These are phyloP conservation scores for Ceratocystis cacaofunesta DNA, from an alignment of 2,329 filamentous ascomycete genomes.

Conservation along the genomic window DNA sequence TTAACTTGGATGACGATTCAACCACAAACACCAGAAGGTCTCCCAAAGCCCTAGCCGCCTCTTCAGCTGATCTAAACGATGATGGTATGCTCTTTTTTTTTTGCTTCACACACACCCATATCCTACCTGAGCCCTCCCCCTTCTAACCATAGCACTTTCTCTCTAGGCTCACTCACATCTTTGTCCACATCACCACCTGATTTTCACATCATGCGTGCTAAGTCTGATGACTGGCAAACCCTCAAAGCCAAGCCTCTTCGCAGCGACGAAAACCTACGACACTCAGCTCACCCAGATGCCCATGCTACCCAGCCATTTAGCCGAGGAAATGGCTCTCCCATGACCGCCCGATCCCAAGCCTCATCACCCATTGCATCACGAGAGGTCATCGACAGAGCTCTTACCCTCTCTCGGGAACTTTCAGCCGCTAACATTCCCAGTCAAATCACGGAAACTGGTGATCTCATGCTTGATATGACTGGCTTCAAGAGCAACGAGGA, in stretches of 20 bases:
- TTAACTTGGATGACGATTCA: constrained; percentile 48
- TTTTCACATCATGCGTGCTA: constrained; percentile 36
- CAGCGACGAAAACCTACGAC: constrained; percentile 41
- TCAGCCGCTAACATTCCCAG: constrained; percentile 84
- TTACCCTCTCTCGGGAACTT: constrained; percentile 72
- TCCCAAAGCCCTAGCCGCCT: constrained; percentile 34
- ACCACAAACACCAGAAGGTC: constrained; percentile 39
- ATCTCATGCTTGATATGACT: constrained; percentile 96
- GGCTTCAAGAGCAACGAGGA: constrained; percentile 91
- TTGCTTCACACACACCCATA: background rate
- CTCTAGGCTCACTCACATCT: constrained; percentile 36
- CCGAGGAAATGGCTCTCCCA: constrained; percentile 25
- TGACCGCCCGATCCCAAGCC: constrained; percentile 53
- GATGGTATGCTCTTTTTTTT: constrained; percentile 20
- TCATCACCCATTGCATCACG: constrained; percentile 56
- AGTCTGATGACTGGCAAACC: constrained; percentile 26
- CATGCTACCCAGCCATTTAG: constrained; percentile 27
- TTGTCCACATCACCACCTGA: constrained; percentile 39
- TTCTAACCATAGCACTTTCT: background rate
- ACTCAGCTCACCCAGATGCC: constrained; percentile 30
- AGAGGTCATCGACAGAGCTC: constrained; percentile 71
- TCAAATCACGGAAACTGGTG: constrained; percentile 79
- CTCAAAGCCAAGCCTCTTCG: constrained; percentile 29
- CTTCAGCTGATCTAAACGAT: constrained; percentile 23
- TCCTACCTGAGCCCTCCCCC: background rate